Percentiles rank a stretch among this genome's conserved stretches.
phyloP scores from a whole-genome alignment of 306 rosid genomes.

The Rosa chinensis region DNA sequence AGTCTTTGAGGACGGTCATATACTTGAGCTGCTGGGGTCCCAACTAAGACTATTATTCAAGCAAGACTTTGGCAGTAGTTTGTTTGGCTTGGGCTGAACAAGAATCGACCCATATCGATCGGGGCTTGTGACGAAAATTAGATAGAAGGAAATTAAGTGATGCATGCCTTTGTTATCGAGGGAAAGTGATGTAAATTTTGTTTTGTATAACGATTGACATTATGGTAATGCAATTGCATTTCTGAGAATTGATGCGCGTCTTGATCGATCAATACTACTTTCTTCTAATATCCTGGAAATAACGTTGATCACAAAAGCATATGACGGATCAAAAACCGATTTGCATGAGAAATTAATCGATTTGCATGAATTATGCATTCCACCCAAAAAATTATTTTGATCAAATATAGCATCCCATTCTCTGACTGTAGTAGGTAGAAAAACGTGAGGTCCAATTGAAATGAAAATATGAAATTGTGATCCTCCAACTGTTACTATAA shows the following conservation, averaged over 20 bases:
- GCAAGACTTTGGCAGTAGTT: too few relatives aligned
- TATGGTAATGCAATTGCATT: background rate
- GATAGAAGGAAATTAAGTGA: background rate
- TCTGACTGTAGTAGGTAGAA: too few relatives aligned
- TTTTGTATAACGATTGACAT: background rate
- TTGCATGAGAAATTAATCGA: too few relatives aligned
- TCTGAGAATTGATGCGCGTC: background rate
- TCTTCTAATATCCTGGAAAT: background rate
- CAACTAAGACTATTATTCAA: background rate
- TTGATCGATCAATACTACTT: background rate
- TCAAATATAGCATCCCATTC: too few relatives aligned
- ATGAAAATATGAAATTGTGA: too few relatives aligned
- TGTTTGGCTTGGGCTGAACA: background rate
- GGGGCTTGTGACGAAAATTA: background rate
- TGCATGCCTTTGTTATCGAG: background rate
- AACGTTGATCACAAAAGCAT: background rate
- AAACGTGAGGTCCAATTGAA: too few relatives aligned
- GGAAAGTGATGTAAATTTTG: background rate
- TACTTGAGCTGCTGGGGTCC: conserved; percentile 45
- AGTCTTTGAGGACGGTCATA: conserved; percentile 39
- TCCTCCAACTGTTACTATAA: too few relatives aligned
- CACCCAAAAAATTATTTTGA: too few relatives aligned
- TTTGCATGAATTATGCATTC: too few relatives aligned
- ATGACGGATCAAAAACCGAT: background rate
- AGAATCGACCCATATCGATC: background rate